Evolutionary conservation across 2,329 filamentous ascomycete species (phyloP), one percentile per base, ranked within the genome.

Genomic region (Moelleriella libera): DNA sequence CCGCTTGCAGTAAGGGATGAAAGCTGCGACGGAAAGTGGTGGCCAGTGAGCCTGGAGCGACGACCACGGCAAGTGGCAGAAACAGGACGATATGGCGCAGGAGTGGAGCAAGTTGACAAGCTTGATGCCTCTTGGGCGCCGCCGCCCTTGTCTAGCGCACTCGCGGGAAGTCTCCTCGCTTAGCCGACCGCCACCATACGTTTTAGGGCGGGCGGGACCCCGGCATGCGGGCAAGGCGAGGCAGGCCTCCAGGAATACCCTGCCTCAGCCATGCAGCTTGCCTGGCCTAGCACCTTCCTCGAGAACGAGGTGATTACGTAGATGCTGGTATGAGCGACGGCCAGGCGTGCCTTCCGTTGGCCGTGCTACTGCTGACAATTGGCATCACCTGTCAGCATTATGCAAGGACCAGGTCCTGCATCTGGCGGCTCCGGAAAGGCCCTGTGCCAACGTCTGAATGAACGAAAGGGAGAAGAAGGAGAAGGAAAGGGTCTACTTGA

Each of bases 151-250:
- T 37, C 47, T 48, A 48, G 44, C 41, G 47, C 28, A 37, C 44
- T 46, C 44, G 47, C 47, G 47, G 47, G 47, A 46, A 30, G 30
- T 41, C 21, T 43, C 44, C 44, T 48, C 42, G 47, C 47, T 31
- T 30, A 43, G 44, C 47, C 47, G 47, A 45, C 6, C 44, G 43
- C 43, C 37, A 48, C 47, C 30, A 37, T 37, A 12, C 12, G 32
- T 30, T 41, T 44, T 44, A 46, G 47, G 47, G 44, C 47, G 47
- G 43, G 47, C 47, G 47, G 44, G 3, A 45, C 7, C 31, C 44
- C 30, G 40, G 37, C 30, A 30, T 29, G 40, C 40, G 40, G 28
- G 39, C 21, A 21, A 21, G 21, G 21, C 21, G 21, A 21, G 21
- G 21, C 40, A 9, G 32, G 8, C 12, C 32, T 12, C 32, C 32